phyloP scores from a whole-genome alignment of 768 basidiomycete species.

The Heimioporus sp. region DNA sequence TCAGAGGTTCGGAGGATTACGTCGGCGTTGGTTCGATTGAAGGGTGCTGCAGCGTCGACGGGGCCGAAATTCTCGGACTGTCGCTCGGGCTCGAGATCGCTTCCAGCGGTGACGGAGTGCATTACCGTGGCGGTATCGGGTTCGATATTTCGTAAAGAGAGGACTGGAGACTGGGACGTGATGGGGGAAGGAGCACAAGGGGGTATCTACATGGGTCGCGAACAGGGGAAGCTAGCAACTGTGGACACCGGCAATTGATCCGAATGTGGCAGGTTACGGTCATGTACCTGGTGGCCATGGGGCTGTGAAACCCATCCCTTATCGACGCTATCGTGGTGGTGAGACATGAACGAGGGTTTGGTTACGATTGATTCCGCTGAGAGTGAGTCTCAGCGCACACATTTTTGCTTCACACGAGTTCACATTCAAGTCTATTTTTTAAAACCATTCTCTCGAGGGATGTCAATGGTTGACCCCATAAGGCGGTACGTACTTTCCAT shows the following conservation, averaged over 20 bases:
- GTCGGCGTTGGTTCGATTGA: slow-evolving; percentile 49
- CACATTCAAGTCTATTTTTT: too few species aligned
- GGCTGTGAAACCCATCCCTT: too few species aligned
- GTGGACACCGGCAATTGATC: neutral
- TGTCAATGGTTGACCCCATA: too few species aligned
- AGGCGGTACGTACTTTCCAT: too few species aligned
- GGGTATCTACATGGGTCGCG: slow-evolving; percentile 11
- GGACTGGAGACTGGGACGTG: slow-evolving; percentile 16
- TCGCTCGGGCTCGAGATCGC: slow-evolving; percentile 6
- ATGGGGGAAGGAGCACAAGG: neutral
- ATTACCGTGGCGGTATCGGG: neutral
- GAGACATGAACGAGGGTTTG: too few species aligned
- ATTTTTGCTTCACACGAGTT: too few species aligned
- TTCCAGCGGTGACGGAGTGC: neutral
- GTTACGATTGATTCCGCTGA: too few species aligned
- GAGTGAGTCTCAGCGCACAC: too few species aligned
- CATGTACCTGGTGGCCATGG: too few species aligned
- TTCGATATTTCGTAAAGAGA: slow-evolving; percentile 7
- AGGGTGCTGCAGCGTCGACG: slow-evolving; percentile 38
- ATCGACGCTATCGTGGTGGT: too few species aligned
- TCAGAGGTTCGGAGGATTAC: slow-evolving; percentile 57
- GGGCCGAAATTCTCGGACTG: slow-evolving; percentile 8
- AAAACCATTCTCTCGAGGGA: too few species aligned
- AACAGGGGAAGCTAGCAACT: neutral
- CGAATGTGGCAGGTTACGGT: too few species aligned